A percentile compares a stretch with the other conserved stretches of the same genome.
These are phyloP conservation scores for Heterobasidion occidentale DNA, from an alignment of 1,284 basidiomycete genomes.

Conservation along the genomic window DNA sequence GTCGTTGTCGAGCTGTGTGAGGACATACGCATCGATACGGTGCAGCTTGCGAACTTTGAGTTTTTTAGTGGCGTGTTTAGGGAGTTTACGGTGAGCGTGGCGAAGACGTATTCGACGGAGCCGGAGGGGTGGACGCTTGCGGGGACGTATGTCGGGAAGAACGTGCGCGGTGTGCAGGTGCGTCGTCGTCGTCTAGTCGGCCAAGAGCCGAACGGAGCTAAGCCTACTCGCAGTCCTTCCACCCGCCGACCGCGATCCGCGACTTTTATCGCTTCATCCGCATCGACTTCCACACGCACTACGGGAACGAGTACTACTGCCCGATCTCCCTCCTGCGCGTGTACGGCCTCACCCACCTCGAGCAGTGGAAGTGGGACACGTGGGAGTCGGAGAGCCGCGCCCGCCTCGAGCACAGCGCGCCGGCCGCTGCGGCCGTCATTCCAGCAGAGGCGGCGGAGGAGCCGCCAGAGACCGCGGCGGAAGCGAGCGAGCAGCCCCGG, in stretches of 20 bases:
- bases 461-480: conserved; percentile 11
- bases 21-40: conserved; percentile 92
- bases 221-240: conserved; percentile 53
- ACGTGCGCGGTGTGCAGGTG: conserved; percentile 89
- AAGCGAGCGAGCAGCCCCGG: background rate
- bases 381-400: conserved; percentile 61
- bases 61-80: conserved; percentile 98
- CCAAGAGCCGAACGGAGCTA: background rate
- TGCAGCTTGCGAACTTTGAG: conserved; percentile 95
- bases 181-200: conserved; percentile 17
- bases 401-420: conserved; percentile 26
- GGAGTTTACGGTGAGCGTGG: conserved; percentile 82
- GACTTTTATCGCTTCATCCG: conserved; percentile 93
- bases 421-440: background rate
- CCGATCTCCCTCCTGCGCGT: conserved; percentile 90
- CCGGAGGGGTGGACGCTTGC: conserved; percentile 64
- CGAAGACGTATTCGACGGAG: conserved; percentile 62
- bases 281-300: conserved; percentile 92
- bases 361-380: conserved; percentile 89
- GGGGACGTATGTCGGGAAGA: conserved; percentile 81
- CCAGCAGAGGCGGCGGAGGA: conserved; percentile 17
- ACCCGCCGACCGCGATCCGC: conserved; percentile 56
- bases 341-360: conserved; percentile 94
- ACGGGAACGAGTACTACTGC: conserved; percentile 95
- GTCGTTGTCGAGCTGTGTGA: conserved; percentile 96